Percentiles rank a stretch among this genome's conserved stretches.
phyloP scores from a whole-genome alignment of 2,329 filamentous ascomycete species.

The Epichloe sp. region DNA sequence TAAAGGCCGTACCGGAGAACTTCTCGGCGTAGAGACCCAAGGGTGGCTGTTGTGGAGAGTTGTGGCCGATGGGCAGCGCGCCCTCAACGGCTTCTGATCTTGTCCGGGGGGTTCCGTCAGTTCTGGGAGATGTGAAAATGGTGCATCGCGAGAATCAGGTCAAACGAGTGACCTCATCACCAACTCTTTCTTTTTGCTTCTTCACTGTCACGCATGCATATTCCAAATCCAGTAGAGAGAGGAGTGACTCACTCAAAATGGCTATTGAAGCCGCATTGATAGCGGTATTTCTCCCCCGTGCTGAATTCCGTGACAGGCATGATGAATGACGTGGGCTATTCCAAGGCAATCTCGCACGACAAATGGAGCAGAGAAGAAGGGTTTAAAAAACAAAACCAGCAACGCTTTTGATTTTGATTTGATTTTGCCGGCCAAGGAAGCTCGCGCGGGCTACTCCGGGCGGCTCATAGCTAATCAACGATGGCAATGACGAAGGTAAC shows the following conservation, averaged over 20 bases:
- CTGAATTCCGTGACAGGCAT: constrained; percentile 40
- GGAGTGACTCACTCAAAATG: constrained; percentile 56
- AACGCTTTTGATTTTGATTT: background rate
- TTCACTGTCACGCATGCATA: no score
- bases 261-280: constrained; percentile 65
- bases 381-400: background rate
- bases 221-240: background rate
- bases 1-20: constrained; percentile 60
- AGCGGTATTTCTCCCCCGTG: constrained; percentile 48
- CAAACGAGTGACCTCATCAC: no score
- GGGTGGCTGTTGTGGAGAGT: constrained; percentile 70
- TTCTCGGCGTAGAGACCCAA: constrained; percentile 75
- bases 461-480: background rate
- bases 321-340: constrained; percentile 7
- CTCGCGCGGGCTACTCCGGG: background rate
- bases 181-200: no score
- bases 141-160: no score
- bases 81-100: constrained; percentile 67
- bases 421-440: background rate
- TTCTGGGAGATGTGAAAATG: no score
- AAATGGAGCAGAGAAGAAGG: background rate
- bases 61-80: constrained; percentile 60
- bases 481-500: background rate
- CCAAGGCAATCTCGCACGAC: background rate
- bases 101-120: constrained; percentile 18